These are phyloP conservation scores for Climacium dendroides DNA, from an alignment of 225 moss, liverwort and hornwort species.

Conservation along the genomic window DNA sequence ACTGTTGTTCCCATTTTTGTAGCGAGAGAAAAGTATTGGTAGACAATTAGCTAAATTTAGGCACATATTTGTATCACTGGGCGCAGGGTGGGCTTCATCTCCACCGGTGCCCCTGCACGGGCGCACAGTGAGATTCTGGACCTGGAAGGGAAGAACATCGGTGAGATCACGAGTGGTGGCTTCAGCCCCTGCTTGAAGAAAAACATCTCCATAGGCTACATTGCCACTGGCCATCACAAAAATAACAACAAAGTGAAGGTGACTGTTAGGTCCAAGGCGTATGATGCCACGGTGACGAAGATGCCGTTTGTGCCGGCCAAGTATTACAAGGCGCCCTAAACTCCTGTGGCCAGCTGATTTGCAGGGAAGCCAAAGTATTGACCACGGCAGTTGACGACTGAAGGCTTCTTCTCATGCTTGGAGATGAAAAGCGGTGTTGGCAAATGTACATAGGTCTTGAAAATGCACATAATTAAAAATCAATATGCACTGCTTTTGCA, in stretches of 20 bases:
- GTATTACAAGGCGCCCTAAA: slow-evolving; percentile 58
- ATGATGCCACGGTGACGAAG: slow-evolving; percentile 68
- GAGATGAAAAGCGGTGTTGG: neutral
- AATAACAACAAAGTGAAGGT: slow-evolving; percentile 65
- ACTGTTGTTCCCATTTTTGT: neutral
- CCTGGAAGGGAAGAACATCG: slow-evolving; percentile 58
- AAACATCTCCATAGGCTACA: slow-evolving; percentile 93
- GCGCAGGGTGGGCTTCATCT: slow-evolving; percentile 69
- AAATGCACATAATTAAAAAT: slow-evolving; percentile 4
- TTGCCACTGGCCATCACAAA: slow-evolving; percentile 76
- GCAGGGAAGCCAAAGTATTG: neutral
- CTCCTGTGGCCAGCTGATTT: slow-evolving; percentile 16
- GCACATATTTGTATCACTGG: neutral
- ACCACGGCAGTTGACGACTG: neutral
- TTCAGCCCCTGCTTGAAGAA: slow-evolving; percentile 97
- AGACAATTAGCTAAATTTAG: neutral
- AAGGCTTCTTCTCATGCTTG: neutral
- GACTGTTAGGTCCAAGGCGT: slow-evolving; percentile 55
- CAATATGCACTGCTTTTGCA: neutral
- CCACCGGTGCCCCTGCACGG: slow-evolving; percentile 79
- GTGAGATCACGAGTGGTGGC: slow-evolving; percentile 93
- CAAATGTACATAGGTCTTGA: neutral
- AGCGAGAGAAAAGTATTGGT: no score
- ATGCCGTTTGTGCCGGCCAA: slow-evolving; percentile 92
- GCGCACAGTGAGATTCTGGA: slow-evolving; percentile 79